Base-by-base conservation (phyloP, 176 grass and related monocot genomes). In the Stipa capillata region DNA sequence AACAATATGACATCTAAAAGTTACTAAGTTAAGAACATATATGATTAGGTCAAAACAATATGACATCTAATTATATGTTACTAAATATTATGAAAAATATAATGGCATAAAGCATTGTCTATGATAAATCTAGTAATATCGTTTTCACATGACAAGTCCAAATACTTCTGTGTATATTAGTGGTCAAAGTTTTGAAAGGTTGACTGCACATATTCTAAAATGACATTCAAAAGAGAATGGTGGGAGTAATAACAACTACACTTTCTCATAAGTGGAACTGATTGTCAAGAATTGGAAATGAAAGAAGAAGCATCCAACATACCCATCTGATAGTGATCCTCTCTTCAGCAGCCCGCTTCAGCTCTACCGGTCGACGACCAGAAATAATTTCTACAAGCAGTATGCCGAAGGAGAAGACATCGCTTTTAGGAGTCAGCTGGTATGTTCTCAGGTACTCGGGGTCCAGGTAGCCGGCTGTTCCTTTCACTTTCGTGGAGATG, bases 301-400 rank as follows among this genome's bases (percentile, higher is more conserved):
- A 60, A 69, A 33, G 33, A 60, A 66, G 18, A 48, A 25, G 28
- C 23, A 17, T 50, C n/a, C 10, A 70, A 79, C 90, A 71, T 88
- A 99, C 97, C 97, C 97, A 99, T 99, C 92, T 93, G 49, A 99
- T 80, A 43, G 97, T 99, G 54, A 99, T 96, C 73, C 90, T 96
- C 78, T 99, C 92, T 29, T 95, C 88, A 41, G 70, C 64, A 16
- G 52, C 74, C 70, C 81, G 86, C 86, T 91, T 99, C 75, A 99
- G 66, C 64, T 99, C 97, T 73, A 99, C 97, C 0, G 97, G 97
- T 23, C 97, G 82, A 34, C 97, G 86, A 27, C 83, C 84, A 58
- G 97, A 99, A 78, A 99, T 63, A 83, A 99, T 99, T 74, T 99
- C 97, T 44, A 99, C 71, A 74, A 99, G 92, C 79, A 99, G 84